Evolutionary conservation across 225 moss, liverwort and hornwort genomes (phyloP).

Genomic region (Sphagnum contortum): DNA sequence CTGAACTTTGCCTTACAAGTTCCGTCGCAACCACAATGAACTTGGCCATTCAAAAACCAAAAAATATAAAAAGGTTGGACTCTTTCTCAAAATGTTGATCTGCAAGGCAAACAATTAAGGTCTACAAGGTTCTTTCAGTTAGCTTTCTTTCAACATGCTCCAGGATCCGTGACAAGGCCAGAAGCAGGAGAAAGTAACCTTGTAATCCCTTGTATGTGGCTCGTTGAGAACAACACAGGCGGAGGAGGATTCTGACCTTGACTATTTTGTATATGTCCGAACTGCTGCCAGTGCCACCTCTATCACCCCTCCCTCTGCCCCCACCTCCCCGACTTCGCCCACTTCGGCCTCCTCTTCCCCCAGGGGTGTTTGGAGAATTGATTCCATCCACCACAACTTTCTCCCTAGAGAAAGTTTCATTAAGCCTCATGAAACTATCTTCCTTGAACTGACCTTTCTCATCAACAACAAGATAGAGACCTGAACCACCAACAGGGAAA

Average conservation of each 20-base stretch:
- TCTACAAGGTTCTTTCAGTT: no score
- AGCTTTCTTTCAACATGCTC: no score
- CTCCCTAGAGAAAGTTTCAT: constrained; percentile 59
- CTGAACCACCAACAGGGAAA: constrained; percentile 39
- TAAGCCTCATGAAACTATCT: constrained; percentile 65
- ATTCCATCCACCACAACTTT: constrained; percentile 55
- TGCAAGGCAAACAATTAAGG: no score
- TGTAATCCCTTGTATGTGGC: no score
- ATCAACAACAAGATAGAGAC: constrained; percentile 37
- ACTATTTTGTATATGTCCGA: constrained; percentile 50
- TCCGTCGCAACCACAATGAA: neutral
- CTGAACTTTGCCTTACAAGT: neutral
- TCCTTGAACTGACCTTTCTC: constrained; percentile 65
- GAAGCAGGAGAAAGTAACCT: no score
- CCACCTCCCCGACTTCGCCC: constrained; percentile 39
- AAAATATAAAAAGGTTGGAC: no score
- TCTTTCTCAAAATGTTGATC: no score
- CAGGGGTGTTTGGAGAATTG: constrained; percentile 49
- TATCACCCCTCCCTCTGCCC: constrained; percentile 48
- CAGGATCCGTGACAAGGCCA: no score
- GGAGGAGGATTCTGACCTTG: constrained; percentile 11
- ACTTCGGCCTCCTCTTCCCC: constrained; percentile 29
- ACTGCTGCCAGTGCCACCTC: constrained; percentile 12
- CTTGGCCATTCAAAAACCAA: no score
- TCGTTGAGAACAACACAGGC: no score